Evolutionary conservation across 176 grass and related monocot genomes (phyloP).

Genomic region (Panicum miliaceum): DNA sequence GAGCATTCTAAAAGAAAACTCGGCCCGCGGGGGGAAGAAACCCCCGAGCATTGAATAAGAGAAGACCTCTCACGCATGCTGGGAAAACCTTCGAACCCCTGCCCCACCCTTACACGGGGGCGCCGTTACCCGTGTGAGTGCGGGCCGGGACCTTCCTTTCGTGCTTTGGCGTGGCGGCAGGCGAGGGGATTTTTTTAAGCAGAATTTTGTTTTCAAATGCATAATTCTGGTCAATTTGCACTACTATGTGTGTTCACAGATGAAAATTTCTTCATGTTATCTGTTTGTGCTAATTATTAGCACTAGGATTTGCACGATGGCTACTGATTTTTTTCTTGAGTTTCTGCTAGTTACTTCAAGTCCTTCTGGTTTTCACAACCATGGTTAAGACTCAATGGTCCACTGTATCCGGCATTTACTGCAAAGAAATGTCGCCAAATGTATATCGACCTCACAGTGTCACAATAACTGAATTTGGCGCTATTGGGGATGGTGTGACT

Average conservation of each 20-base stretch:
- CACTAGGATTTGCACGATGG: neutral
- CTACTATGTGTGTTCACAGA: neutral
- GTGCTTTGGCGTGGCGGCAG: no score
- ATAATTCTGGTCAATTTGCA: neutral
- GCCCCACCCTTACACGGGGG: no score
- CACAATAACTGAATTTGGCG: conserved; percentile 90
- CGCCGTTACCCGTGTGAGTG: no score
- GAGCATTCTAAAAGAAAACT: no score
- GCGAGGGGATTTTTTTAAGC: no score
- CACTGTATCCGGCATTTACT: conserved; percentile 55
- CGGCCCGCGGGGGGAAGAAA: no score
- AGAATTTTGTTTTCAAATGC: neutral
- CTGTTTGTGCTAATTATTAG: neutral
- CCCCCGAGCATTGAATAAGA: no score
- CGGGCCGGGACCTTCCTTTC: no score
- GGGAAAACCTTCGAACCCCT: no score
- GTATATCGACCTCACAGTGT: conserved; percentile 91
- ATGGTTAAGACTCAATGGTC: conserved; percentile 42
- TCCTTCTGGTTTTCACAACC: conserved; percentile 56
- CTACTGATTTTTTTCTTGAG: conserved; percentile 26
- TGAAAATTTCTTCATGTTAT: neutral
- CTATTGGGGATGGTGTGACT: conserved; percentile 87
- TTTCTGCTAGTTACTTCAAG: conserved; percentile 54
- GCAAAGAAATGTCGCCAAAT: conserved; percentile 71
- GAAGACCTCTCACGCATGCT: no score